phyloP scores from a whole-genome alignment of 2,329 filamentous ascomycete species.

The Fusarium sp. region DNA sequence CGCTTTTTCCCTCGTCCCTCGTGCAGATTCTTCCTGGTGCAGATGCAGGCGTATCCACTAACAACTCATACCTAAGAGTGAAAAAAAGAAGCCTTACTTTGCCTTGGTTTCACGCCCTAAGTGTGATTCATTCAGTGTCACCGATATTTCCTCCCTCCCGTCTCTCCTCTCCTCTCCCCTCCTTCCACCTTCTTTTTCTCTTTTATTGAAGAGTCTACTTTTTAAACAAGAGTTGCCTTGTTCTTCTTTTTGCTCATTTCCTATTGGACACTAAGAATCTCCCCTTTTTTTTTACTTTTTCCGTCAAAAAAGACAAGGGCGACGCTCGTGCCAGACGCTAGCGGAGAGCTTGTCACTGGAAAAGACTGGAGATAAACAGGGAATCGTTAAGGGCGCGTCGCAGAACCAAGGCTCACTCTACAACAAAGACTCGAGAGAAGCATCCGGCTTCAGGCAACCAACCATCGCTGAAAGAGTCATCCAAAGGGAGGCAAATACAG shows the following conservation, averaged over 20 bases:
- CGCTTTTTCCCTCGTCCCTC: slow-evolving; percentile 24
- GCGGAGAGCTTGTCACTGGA: slow-evolving; percentile 34
- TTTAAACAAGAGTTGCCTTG: slow-evolving; percentile 17
- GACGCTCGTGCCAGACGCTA: slow-evolving; percentile 42
- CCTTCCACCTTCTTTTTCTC: not conserved
- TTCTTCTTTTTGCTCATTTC: slow-evolving; percentile 21
- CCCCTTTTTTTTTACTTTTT: slow-evolving; percentile 37
- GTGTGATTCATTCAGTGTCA: slow-evolving; percentile 32
- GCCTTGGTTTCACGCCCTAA: slow-evolving; percentile 19
- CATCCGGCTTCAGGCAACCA: slow-evolving; percentile 27
- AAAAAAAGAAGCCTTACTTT: slow-evolving; percentile 16
- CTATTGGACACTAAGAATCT: slow-evolving; percentile 11
- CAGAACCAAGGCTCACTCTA: not conserved
- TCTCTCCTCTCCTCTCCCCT: not conserved
- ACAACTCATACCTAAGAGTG: slow-evolving; percentile 12
- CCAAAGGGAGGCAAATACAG: not conserved
- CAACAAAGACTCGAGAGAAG: slow-evolving; percentile 16
- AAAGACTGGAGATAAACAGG: slow-evolving; percentile 36
- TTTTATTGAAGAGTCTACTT: not conserved
- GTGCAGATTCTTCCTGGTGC: slow-evolving; percentile 25
- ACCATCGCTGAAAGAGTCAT: slow-evolving; percentile 31
- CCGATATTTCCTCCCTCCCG: slow-evolving; percentile 17
- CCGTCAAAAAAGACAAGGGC: slow-evolving; percentile 37
- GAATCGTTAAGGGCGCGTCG: slow-evolving; percentile 39
- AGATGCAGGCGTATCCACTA: slow-evolving; percentile 22